phyloP scores from a whole-genome alignment of 208 protist species.

The Phytomonas sp. region DNA sequence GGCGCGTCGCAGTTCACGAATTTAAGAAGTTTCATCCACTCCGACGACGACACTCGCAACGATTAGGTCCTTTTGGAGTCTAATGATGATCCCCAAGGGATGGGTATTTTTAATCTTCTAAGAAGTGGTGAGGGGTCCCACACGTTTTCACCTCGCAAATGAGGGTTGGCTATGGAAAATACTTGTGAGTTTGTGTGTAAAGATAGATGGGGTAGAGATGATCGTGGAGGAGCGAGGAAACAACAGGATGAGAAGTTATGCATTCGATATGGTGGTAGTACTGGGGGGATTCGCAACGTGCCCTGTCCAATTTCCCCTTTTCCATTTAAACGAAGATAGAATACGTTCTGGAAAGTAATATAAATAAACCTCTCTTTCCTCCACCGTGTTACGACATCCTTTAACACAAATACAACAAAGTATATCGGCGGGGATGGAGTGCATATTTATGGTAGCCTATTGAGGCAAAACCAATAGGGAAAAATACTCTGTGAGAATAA shows the following conservation, averaged over 20 bases:
- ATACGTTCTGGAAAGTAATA: neutral
- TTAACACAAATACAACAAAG: no score
- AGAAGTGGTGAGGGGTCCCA: neutral
- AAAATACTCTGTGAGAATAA: slow-evolving; percentile 15
- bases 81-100: no score
- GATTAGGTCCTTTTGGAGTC: no score
- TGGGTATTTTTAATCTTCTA: no score
- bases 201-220: neutral
- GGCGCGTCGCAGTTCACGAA: slow-evolving; percentile 74
- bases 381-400: no score
- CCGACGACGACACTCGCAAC: no score
- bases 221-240: neutral
- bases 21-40: slow-evolving; percentile 62
- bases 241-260: neutral
- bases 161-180: neutral
- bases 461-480: slow-evolving; percentile 7
- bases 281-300: neutral
- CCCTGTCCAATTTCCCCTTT: neutral
- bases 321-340: neutral
- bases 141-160: neutral
- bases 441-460: no score
- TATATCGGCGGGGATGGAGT: no score
- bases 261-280: neutral
- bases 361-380: no score
- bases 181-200: neutral